These are phyloP conservation scores for Aplosporella prunicola DNA, from an alignment of 2,329 filamentous ascomycete genomes.

Conservation along the genomic window DNA sequence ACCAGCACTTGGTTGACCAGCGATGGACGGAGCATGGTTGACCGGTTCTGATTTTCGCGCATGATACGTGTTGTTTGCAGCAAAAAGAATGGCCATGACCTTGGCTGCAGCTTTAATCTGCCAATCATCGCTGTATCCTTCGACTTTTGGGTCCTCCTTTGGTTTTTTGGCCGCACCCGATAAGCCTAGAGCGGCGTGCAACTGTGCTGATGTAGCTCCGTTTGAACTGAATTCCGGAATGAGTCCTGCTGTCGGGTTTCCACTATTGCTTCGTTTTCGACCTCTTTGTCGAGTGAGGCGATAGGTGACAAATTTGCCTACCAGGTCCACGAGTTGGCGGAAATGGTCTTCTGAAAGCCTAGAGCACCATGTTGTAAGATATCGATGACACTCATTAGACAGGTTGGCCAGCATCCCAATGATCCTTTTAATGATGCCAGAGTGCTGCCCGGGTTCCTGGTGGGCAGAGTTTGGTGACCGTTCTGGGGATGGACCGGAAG, in stretches of 20 bases:
- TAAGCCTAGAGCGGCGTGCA: conserved; percentile 66
- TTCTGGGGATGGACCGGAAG: background rate
- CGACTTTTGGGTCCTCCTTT: conserved; percentile 44
- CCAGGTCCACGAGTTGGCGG: conserved; percentile 63
- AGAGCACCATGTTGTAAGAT: conserved; percentile 70
- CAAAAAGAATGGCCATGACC: conserved; percentile 71
- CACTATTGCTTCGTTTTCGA: conserved; percentile 50
- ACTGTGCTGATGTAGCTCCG: conserved; percentile 55
- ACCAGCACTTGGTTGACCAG: conserved; percentile 23
- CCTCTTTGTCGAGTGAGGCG: conserved; percentile 63
- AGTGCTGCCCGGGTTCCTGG: conserved; percentile 54
- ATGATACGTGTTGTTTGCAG: conserved; percentile 58
- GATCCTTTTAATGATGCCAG: conserved; percentile 75
- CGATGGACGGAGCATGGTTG: conserved; percentile 8
- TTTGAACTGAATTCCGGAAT: conserved; percentile 52
- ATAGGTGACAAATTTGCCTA: conserved; percentile 72
- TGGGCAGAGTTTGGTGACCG: background rate
- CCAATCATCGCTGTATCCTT: conserved; percentile 73
- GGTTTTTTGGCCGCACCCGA: conserved; percentile 29
- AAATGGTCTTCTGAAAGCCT: conserved; percentile 60
- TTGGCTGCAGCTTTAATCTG: conserved; percentile 73
- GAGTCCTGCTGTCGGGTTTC: conserved; percentile 56
- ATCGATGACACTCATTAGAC: conserved; percentile 64
- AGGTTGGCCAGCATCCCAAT: conserved; percentile 71
- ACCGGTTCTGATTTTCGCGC: conserved; percentile 11